Evolutionary conservation across 805 yeast species (phyloP).

Genomic region (Lachancea fermentati): DNA sequence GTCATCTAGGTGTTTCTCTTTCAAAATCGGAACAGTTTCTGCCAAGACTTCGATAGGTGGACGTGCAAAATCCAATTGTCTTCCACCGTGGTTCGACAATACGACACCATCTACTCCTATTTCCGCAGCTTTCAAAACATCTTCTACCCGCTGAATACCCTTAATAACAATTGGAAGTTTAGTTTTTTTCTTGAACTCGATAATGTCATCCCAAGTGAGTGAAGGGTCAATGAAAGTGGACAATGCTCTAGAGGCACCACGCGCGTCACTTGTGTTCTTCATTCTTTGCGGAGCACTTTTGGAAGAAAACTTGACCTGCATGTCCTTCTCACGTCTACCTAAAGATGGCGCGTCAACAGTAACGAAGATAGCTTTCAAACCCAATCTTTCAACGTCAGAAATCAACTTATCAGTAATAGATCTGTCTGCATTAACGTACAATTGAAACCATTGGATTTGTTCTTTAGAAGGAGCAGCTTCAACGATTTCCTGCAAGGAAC

Average conservation of each 20-base stretch:
- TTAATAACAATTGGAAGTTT: conserved; percentile 65
- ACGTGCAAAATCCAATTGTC: conserved; percentile 80
- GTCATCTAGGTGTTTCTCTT: conserved; percentile 41
- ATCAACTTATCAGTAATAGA: conserved; percentile 55
- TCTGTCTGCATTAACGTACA: conserved; percentile 77
- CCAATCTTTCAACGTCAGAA: conserved; percentile 65
- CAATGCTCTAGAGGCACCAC: conserved; percentile 84
- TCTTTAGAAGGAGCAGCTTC: conserved; percentile 52
- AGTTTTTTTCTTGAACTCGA: conserved; percentile 49
- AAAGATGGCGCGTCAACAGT: conserved; percentile 92
- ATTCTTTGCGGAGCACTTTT: conserved; percentile 34
- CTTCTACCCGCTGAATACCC: conserved; percentile 83
- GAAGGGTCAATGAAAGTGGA: conserved; percentile 77
- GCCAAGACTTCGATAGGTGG: conserved; percentile 71
- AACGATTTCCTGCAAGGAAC: conserved; percentile 79
- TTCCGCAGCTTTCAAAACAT: conserved; percentile 67
- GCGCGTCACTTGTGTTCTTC: conserved; percentile 52
- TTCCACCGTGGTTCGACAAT: conserved; percentile 83
- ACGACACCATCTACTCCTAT: conserved; percentile 75
- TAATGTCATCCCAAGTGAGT: conserved; percentile 60
- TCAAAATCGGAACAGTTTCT: conserved; percentile 54
- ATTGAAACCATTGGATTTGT: conserved; percentile 85
- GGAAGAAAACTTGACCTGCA: conserved; percentile 54
- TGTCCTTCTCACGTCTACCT: conserved; percentile 88
- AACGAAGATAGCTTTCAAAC: conserved; percentile 76